Conservation (phyloP, 176 grass and related monocot species). For the Poa annua region DNA sequence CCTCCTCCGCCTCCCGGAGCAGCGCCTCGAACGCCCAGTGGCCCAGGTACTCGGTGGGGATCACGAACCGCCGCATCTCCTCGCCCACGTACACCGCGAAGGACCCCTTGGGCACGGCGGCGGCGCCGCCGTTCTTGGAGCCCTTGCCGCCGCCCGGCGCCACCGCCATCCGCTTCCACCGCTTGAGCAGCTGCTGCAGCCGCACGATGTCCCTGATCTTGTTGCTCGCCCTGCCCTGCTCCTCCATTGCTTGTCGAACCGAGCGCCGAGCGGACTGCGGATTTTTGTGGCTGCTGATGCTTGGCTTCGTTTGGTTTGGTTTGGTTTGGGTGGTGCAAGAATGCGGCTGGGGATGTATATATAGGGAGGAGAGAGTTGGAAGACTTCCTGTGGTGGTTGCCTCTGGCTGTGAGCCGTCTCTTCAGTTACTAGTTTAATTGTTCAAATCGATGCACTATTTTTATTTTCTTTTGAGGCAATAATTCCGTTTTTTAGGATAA, state of each 20-base stretch:
- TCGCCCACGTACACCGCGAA: constrained; percentile 86
- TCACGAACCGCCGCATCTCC: constrained; percentile 91
- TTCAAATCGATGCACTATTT: constrained; percentile 30
- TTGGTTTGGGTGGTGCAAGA: neutral
- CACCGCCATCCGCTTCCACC: constrained; percentile 73
- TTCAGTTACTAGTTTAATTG: constrained; percentile 38
- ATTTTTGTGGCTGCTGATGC: neutral
- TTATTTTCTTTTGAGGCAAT: neutral
- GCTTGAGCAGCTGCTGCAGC: constrained; percentile 86
- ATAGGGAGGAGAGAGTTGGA: constrained; percentile 16
- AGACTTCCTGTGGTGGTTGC: neutral
- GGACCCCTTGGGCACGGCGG: constrained; percentile 65
- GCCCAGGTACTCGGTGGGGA: constrained; percentile 82
- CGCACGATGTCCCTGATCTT: constrained; percentile 82
- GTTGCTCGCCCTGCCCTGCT: constrained; percentile 60
- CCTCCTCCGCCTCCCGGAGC: constrained; percentile 87
- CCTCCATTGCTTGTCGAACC: constrained; percentile 38
- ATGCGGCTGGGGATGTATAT: constrained; percentile 16
- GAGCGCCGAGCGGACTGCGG: neutral
- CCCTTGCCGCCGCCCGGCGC: constrained; percentile 22
- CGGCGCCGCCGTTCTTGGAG: constrained; percentile 39
- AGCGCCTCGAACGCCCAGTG: constrained; percentile 74
- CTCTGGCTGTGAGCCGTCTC: constrained; percentile 31
- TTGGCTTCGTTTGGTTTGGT: neutral
- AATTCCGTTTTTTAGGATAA: neutral